Evolutionary conservation across 768 basidiomycete genomes (phyloP), one percentile per base, ranked within the genome.

Genomic region (Phaeotremella skinneri): DNA sequence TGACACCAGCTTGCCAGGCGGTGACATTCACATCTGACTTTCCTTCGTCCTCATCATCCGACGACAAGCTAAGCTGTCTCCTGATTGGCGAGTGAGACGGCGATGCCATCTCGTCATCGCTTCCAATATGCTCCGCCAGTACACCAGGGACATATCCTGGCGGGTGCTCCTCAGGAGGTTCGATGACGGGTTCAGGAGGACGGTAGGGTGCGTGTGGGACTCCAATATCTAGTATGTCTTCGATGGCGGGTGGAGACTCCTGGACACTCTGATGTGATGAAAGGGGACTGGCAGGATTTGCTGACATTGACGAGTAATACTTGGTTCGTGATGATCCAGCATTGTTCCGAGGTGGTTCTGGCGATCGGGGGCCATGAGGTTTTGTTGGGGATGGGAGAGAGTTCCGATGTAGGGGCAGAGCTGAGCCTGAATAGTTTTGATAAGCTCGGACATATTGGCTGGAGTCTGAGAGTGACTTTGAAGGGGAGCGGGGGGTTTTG

Each of bases 181-280:
- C 70, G 25, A 66, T 62, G 32, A 72, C 68, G 5, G 66, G 61
- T 58, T 72, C 70, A 17, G 70, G 70, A 1, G 70, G 61, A 49
- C 70, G 61, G 56, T 69, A 72, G 0, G 68, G 66, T 3, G 70
- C 63, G 32, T 69, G 65, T n/a, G 66, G 51, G 14, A 49, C 45
- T 39, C 67, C 70, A 27, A 53, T 41, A 3, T 64, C 63, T 5
- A 51, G 20, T 17, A 45, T 7, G 7, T 45, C 23, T 23, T n/a
- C n/a, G n/a, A n/a, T n/a, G n/a, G n/a, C n/a, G n/a, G 43, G 43
- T 7, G 43, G 21, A 45, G 13, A 11, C 21, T 45, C 43, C 7
- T 14, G 43, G 20, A 45, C 43, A 6, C 21, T 45, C 7, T 45
- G 43, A 7, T 14, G 23, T 23, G 43, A 45, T 7, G 11, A 6